Evolutionary conservation across 2,329 filamentous ascomycete genomes (phyloP).

Genomic region (Pseudogymnoascus sp.): DNA sequence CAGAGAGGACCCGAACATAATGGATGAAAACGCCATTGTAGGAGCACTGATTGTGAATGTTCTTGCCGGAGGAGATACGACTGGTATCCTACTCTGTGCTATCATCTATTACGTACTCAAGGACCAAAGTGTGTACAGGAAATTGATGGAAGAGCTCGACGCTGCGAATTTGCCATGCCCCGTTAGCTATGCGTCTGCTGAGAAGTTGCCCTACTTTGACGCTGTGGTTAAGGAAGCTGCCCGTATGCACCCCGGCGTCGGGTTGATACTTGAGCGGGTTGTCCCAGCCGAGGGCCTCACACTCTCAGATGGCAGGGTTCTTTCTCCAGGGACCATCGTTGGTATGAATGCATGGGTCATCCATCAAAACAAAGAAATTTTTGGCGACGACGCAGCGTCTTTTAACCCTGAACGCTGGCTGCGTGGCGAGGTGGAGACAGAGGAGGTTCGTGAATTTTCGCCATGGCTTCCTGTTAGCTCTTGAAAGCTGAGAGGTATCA

Average conservation of each 20-base stretch:
- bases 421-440: conserved; percentile 26
- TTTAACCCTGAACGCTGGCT: conserved; percentile 45
- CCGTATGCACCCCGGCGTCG: conserved; percentile 41
- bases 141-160: conserved; percentile 31
- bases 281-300: conserved; percentile 36
- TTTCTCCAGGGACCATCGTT: conserved; percentile 32
- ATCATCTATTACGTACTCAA: conserved; percentile 32
- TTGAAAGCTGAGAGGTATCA: background rate
- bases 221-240: conserved; percentile 45
- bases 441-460: conserved; percentile 14
- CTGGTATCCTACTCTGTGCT: conserved; percentile 26
- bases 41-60: conserved; percentile 10
- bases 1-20: conserved; percentile 8
- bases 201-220: conserved; percentile 36
- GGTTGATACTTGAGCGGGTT: conserved; percentile 41
- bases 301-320: conserved; percentile 30
- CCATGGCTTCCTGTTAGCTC: background rate
- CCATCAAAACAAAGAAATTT: conserved; percentile 33
- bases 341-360: conserved; percentile 36
- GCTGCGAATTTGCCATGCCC: conserved; percentile 22
- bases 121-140: conserved; percentile 22
- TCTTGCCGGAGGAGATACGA: conserved; percentile 30
- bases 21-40: conserved; percentile 11
- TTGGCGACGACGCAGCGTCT: conserved; percentile 36
- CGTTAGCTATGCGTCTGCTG: conserved; percentile 20